Conservation (phyloP, 768 basidiomycete species). For the Kondoa subrosea region DNA sequence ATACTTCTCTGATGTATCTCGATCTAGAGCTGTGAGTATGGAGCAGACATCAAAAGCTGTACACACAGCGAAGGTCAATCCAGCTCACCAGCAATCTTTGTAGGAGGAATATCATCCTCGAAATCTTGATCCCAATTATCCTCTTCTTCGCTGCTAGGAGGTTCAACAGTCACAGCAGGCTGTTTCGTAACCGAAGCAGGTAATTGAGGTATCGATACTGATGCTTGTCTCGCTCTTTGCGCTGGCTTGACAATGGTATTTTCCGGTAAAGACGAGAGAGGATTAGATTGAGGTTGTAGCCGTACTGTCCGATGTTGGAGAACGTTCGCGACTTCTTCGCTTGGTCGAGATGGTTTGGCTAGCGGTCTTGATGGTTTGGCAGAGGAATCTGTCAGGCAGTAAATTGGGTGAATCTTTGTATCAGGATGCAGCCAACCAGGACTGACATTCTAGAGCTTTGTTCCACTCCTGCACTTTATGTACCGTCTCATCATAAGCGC, state of each 20-base stretch:
- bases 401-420: too few relatives aligned
- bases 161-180: conserved; percentile 32
- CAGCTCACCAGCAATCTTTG: conserved; percentile 59
- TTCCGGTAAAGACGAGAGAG: too few relatives aligned
- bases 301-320: conserved; percentile 7
- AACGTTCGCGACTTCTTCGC: conserved; percentile 17
- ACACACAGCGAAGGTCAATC: too few relatives aligned
- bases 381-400: not conserved
- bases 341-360: conserved; percentile 10
- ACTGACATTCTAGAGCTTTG: conserved; percentile 74
- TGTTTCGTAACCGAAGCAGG: conserved; percentile 9
- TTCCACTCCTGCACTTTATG: conserved; percentile 97
- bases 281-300: too few relatives aligned
- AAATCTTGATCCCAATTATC: conserved; percentile 99
- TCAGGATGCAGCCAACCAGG: conserved; percentile 2
- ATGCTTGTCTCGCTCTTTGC: not conserved
- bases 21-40: conserved; percentile 23
- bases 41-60: too few relatives aligned
- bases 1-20: not conserved
- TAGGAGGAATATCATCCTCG: conserved; percentile 74
- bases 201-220: not conserved
- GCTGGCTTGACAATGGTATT: not conserved
- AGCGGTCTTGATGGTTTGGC: not conserved
- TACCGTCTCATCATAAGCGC: conserved; percentile 70
- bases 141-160: conserved; percentile 64